Conservation (phyloP, 2,329 filamentous ascomycete species). For the Diaporthe sp. region DNA sequence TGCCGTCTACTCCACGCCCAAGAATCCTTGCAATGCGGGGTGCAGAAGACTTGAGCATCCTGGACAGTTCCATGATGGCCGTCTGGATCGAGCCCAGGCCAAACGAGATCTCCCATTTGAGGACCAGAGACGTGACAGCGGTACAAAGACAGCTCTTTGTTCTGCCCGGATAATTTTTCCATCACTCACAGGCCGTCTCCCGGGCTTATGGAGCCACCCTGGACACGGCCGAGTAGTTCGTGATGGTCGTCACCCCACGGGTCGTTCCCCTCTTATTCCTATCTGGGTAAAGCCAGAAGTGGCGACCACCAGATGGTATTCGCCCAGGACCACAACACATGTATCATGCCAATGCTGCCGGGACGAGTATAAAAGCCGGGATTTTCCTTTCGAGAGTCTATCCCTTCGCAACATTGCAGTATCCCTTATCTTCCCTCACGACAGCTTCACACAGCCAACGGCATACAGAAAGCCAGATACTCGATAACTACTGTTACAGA, state of each 20-base stretch:
- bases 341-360: background rate
- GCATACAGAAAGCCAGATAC: background rate
- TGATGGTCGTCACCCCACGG: constrained; percentile 37
- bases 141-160: constrained; percentile 2
- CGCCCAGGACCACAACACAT: constrained; percentile 27
- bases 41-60: constrained; percentile 16
- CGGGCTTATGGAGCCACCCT: constrained; percentile 24
- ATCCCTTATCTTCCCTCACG: constrained; percentile 12
- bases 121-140: background rate
- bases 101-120: background rate
- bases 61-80: background rate
- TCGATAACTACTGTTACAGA: background rate
- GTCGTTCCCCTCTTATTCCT: constrained; percentile 31
- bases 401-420: background rate
- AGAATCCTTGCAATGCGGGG: constrained; percentile 29
- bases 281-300: constrained; percentile 33
- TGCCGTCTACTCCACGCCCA: constrained; percentile 22
- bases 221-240: constrained; percentile 17
- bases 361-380: constrained; percentile 29
- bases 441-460: background rate
- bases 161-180: constrained; percentile 34
- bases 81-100: constrained; percentile 23
- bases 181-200: constrained; percentile 25
- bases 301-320: constrained; percentile 34
- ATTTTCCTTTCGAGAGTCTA: background rate